A percentile compares a stretch with the other conserved stretches of the same genome.
These are phyloP conservation scores for Astragalus membranaceus DNA, from an alignment of 306 rosid genomes.

Conservation along the genomic window DNA sequence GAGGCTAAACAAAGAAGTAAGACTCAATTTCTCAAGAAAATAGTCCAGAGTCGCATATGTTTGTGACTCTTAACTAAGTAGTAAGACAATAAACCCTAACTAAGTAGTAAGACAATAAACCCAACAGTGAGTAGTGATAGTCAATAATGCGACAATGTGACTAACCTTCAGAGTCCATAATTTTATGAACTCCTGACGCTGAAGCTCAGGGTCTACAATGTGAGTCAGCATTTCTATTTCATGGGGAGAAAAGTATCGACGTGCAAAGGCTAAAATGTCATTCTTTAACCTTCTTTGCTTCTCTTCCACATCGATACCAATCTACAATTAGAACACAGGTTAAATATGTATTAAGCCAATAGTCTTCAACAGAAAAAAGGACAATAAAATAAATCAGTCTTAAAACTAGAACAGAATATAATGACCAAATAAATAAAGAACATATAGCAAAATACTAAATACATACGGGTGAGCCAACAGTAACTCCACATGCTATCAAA, in stretches of 20 bases:
- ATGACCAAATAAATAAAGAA: background rate
- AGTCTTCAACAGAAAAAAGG: slow-evolving; percentile 5
- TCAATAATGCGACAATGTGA: background rate
- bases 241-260: slow-evolving; percentile 63
- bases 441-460: slow-evolving; percentile 12
- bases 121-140: background rate
- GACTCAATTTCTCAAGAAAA: background rate
- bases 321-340: slow-evolving; percentile 36
- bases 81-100: background rate
- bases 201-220: slow-evolving; percentile 71
- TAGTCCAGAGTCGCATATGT: background rate
- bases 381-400: background rate
- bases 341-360: slow-evolving; percentile 12
- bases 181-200: slow-evolving; percentile 63
- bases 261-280: slow-evolving; percentile 63
- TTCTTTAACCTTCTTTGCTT: slow-evolving; percentile 66
- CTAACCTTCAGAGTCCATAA: slow-evolving; percentile 43
- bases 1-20: background rate
- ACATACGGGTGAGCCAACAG: slow-evolving; percentile 61
- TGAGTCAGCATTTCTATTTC: slow-evolving; percentile 59
- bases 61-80: background rate
- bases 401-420: background rate
- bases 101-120: background rate
- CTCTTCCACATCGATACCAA: slow-evolving; percentile 90
- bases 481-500: slow-evolving; percentile 86